phyloP scores from a whole-genome alignment of 2,329 filamentous ascomycete species.

The Fusarium sacchari region DNA sequence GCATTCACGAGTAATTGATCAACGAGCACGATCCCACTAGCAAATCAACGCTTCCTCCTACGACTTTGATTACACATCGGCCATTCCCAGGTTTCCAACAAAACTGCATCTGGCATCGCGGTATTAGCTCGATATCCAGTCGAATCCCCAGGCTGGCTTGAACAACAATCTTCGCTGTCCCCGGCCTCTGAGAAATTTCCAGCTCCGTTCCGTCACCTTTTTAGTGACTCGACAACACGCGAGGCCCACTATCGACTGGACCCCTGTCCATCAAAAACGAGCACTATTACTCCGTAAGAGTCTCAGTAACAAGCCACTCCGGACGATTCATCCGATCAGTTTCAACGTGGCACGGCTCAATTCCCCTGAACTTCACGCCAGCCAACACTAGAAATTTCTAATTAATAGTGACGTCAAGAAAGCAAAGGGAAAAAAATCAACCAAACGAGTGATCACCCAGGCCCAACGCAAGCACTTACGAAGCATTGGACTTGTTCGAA shows the following conservation, averaged over 20 bases:
- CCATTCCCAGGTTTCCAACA: conserved; percentile 21
- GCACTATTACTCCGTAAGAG: conserved; percentile 10
- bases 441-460: background rate
- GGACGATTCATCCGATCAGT: conserved; percentile 25
- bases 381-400: conserved; percentile 25
- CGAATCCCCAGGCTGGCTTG: conserved; percentile 11
- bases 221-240: conserved; percentile 20
- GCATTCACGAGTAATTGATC: conserved; percentile 17
- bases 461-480: conserved; percentile 30
- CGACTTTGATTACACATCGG: background rate
- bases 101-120: conserved; percentile 13
- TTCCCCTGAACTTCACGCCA: conserved; percentile 27
- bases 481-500: conserved; percentile 9
- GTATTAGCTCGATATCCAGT: conserved; percentile 15
- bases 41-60: conserved; percentile 21
- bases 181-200: conserved; percentile 10
- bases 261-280: conserved; percentile 21
- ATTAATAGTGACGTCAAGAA: conserved; percentile 34
- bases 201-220: conserved; percentile 17
- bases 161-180: conserved; percentile 23
- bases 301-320: conserved; percentile 32
- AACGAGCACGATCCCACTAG: conserved; percentile 8
- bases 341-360: conserved; percentile 35
- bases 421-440: background rate
- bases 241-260: conserved; percentile 23